Percentiles rank a stretch among this genome's conserved stretches.
Evolutionary conservation across 352 stramenopile genomes (phyloP).

Genomic region (Lagenidium giganteum): DNA sequence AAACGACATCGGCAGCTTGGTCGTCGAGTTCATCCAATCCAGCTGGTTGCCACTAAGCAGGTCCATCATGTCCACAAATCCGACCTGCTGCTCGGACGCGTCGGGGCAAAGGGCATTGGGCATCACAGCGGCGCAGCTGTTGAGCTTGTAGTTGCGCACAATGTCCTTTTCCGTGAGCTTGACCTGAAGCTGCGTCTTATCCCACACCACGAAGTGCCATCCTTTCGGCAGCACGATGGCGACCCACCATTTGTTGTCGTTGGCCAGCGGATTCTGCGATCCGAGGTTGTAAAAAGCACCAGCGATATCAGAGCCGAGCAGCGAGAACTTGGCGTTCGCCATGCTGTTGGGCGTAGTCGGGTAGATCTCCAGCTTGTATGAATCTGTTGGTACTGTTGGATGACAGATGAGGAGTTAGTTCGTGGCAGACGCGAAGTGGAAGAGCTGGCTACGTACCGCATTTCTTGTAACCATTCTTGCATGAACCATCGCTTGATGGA

Average conservation of each 20-base stretch:
- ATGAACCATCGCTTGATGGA: slow-evolving; percentile 38
- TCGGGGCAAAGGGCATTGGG: slow-evolving; percentile 33
- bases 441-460: slow-evolving; percentile 28
- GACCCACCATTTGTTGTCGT: slow-evolving; percentile 65
- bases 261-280: slow-evolving; percentile 35
- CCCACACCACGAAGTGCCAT: slow-evolving; percentile 72
- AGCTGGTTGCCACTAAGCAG: slow-evolving; percentile 45
- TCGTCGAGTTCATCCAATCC: slow-evolving; percentile 40
- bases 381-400: slow-evolving; percentile 44
- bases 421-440: too few species aligned
- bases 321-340: slow-evolving; percentile 54
- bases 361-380: slow-evolving; percentile 63
- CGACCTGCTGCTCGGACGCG: slow-evolving; percentile 32
- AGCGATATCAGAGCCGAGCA: slow-evolving; percentile 68
- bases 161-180: slow-evolving; percentile 23
- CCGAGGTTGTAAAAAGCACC: slow-evolving; percentile 68
- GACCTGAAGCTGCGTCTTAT: slow-evolving; percentile 46
- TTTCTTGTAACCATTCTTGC: slow-evolving; percentile 49
- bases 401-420: too few species aligned
- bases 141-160: slow-evolving; percentile 17
- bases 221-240: slow-evolving; percentile 49
- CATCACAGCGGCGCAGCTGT: slow-evolving; percentile 49
- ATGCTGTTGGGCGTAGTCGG: slow-evolving; percentile 60
- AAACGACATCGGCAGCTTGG: slow-evolving; percentile 48
- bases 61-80: slow-evolving; percentile 63